Conservation (phyloP, 1,284 basidiomycete genomes). For the Ganoderma lucidum region DNA sequence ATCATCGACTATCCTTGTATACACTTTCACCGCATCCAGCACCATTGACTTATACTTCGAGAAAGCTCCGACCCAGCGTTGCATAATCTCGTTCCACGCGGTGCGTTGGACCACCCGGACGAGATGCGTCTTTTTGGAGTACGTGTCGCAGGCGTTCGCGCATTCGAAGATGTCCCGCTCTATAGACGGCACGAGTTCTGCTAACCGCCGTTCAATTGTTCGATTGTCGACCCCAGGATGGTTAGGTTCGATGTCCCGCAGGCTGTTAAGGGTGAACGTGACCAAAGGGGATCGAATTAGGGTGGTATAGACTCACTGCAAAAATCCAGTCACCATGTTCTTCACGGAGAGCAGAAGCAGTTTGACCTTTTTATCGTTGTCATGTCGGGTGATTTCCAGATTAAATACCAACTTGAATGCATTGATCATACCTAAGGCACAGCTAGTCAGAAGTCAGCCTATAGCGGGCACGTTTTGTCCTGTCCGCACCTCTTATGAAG, state of each 20-base stretch:
- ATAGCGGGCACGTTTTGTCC: not conserved
- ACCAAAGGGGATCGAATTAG: not conserved
- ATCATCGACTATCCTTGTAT: not conserved
- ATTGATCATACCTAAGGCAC: not conserved
- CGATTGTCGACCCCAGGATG: not conserved
- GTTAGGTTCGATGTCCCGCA: not conserved
- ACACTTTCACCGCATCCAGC: not conserved
- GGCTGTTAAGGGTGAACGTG: not conserved
- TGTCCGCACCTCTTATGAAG: not conserved
- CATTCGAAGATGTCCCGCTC: not conserved
- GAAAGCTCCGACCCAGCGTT: not conserved
- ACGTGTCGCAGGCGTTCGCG: not conserved
- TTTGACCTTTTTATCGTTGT: slow-evolving; percentile 5
- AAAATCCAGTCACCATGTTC: not conserved
- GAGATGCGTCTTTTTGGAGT: not conserved
- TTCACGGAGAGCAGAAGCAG: not conserved
- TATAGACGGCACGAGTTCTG: not conserved
- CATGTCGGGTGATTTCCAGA: not conserved
- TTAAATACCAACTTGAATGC: not conserved
- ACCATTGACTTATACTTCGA: not conserved
- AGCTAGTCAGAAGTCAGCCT: not conserved
- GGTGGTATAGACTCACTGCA: not conserved
- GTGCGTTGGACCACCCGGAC: not conserved
- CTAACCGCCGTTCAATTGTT: not conserved
- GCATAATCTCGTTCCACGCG: not conserved